Percentiles rank a stretch among this genome's conserved stretches.
phyloP scores from a whole-genome alignment of 768 basidiomycete genomes.

The Russula lepida region DNA sequence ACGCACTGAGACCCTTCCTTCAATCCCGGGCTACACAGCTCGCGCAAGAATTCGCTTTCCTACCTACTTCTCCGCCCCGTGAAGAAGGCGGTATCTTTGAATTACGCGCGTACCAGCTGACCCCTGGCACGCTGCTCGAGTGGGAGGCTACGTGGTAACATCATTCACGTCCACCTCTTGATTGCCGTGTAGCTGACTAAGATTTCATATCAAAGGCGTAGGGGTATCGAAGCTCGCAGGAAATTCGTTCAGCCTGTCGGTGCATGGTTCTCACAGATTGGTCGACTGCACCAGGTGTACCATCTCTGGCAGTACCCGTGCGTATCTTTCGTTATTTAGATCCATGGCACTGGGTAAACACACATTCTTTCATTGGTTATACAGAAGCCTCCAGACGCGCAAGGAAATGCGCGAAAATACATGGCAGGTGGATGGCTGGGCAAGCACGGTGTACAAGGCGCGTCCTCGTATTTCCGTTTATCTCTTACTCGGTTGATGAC shows the following conservation, averaged over 20 bases:
- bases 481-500: background rate
- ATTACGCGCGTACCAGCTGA: conserved; percentile 78
- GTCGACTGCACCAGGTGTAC: conserved; percentile 79
- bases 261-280: conserved; percentile 89
- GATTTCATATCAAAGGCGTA: conserved; percentile 48
- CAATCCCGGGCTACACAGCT: conserved; percentile 67
- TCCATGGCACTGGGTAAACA: background rate
- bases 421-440: conserved; percentile 95
- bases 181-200: background rate
- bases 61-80: conserved; percentile 83
- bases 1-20: conserved; percentile 70
- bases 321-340: conserved; percentile 8
- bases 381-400: conserved; percentile 64
- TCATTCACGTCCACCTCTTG: background rate
- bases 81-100: conserved; percentile 90
- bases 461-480: conserved; percentile 13
- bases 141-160: conserved; percentile 90
- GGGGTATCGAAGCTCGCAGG: conserved; percentile 88
- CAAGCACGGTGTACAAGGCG: conserved; percentile 88
- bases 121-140: conserved; percentile 84
- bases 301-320: conserved; percentile 98
- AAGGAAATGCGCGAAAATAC: conserved; percentile 83
- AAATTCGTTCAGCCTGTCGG: conserved; percentile 81
- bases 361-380: background rate
- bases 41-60: conserved; percentile 91